These are phyloP conservation scores for Nyssa sinensis DNA, from an alignment of 148 eudicot species.

Conservation along the genomic window DNA sequence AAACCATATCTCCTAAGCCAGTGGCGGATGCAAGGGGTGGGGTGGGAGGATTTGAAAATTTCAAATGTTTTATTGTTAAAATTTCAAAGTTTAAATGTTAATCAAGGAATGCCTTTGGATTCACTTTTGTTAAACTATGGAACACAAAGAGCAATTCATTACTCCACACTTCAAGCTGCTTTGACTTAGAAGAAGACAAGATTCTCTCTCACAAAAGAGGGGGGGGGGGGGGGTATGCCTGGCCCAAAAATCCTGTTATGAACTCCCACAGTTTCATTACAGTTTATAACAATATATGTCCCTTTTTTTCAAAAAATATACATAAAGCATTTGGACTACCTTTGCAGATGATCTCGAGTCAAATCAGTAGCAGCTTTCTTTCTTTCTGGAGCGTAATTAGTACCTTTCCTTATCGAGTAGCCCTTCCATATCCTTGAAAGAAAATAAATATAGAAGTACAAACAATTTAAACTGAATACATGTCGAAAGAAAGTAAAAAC, in stretches of 20 bases:
- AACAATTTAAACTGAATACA: background rate
- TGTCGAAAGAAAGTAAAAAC: background rate
- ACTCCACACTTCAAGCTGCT: no score
- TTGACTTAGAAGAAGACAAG: no score
- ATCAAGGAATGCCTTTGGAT: no score
- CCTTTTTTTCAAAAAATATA: background rate
- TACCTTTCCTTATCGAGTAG: constrained; percentile 71
- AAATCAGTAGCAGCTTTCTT: constrained; percentile 85
- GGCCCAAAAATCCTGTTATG: no score
- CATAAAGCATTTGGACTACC: constrained; percentile 37
- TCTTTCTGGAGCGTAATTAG: constrained; percentile 85
- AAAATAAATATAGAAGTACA: constrained; percentile 5
- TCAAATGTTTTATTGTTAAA: no score
- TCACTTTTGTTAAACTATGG: no score
- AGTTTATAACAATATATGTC: background rate
- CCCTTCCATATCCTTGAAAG: constrained; percentile 83
- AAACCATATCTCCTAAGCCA: no score
- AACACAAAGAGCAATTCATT: no score
- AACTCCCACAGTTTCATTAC: background rate
- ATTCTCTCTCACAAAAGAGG: no score
- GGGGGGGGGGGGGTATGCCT: no score
- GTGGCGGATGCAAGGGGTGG: no score
- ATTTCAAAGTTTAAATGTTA: background rate
- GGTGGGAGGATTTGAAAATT: no score
- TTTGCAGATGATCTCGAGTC: constrained; percentile 80